Conservation (phyloP, 176 grass and related monocot species). For the Triticum dicoccoides region DNA sequence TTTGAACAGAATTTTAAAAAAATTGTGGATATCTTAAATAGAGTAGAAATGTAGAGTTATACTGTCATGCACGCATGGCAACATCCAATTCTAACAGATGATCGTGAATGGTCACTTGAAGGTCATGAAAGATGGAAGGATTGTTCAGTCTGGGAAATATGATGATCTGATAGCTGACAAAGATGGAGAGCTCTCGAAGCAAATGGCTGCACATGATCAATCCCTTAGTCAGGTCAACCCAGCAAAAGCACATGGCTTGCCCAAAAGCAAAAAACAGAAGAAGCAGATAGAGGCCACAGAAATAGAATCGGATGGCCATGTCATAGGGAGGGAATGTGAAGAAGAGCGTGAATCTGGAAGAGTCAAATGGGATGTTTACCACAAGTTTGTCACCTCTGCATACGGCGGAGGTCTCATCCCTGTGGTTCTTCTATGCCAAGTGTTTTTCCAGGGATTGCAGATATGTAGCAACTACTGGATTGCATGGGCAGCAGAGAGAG, state of each 20-base stretch:
- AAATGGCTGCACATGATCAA: slow-evolving; percentile 71
- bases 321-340: slow-evolving; percentile 42
- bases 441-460: slow-evolving; percentile 76
- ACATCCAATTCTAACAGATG: neutral
- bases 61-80: neutral
- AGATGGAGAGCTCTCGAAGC: slow-evolving; percentile 55
- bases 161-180: slow-evolving; percentile 62
- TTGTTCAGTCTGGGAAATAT: slow-evolving; percentile 83
- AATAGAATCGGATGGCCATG: slow-evolving; percentile 38
- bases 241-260: slow-evolving; percentile 33
- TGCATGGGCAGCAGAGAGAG: slow-evolving; percentile 74
- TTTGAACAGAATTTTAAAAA: neutral
- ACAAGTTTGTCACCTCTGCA: slow-evolving; percentile 71
- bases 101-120: slow-evolving; percentile 21
- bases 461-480: slow-evolving; percentile 95
- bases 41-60: neutral
- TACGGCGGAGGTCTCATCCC: slow-evolving; percentile 64
- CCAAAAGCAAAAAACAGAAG: slow-evolving; percentile 36
- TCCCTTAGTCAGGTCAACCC: slow-evolving; percentile 62
- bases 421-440: slow-evolving; percentile 64
- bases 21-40: neutral
- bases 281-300: slow-evolving; percentile 42
- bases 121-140: slow-evolving; percentile 82
- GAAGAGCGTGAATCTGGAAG: slow-evolving; percentile 82
- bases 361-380: slow-evolving; percentile 82